These are phyloP conservation scores for barrel medic (Medicago truncatula) DNA, from an alignment of 306 rosid species.

Conservation along the genomic window DNA sequence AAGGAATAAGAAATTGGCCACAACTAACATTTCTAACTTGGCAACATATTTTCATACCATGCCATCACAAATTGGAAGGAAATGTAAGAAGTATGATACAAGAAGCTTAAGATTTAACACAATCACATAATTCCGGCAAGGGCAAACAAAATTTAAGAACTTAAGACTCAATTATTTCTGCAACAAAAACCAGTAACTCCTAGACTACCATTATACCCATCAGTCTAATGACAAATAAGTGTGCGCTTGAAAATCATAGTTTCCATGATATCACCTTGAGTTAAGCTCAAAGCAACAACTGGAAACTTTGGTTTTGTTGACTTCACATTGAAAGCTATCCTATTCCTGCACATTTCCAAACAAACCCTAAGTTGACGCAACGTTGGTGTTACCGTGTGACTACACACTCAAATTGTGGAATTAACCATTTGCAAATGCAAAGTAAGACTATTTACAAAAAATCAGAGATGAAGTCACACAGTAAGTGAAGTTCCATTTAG, in stretches of 20 bases:
- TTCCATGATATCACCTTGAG: background rate
- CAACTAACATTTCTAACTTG: background rate
- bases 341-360: background rate
- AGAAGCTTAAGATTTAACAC: background rate
- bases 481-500: constrained; percentile 2
- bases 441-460: background rate
- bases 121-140: background rate
- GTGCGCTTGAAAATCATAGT: background rate
- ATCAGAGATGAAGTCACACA: background rate
- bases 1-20: background rate
- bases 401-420: background rate
- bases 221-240: background rate
- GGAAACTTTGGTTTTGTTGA: background rate
- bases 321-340: background rate
- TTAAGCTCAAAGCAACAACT: background rate
- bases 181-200: constrained; percentile 12
- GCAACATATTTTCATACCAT: background rate
- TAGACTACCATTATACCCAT: background rate
- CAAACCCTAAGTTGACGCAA: background rate
- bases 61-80: constrained; percentile 13
- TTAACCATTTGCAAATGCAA: background rate
- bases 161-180: constrained; percentile 12
- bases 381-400: background rate
- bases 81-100: background rate
- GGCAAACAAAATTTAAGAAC: background rate